Evolutionary conservation across 768 basidiomycete species (phyloP), one percentile per base, ranked within the genome.

Genomic region (Mycena capillaripes): DNA sequence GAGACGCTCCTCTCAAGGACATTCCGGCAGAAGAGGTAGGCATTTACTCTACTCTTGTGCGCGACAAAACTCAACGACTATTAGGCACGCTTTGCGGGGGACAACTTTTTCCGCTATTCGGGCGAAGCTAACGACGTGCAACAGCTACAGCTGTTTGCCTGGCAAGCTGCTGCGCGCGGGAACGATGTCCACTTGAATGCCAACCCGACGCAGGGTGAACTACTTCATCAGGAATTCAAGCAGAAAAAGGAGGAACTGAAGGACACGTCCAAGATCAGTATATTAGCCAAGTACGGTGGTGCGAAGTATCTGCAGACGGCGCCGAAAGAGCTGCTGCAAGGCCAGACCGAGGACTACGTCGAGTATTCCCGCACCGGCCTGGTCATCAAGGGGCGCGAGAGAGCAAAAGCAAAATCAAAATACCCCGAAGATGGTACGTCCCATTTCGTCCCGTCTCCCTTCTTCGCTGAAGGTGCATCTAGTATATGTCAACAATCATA

Each of bases 331-430:
- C 86, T 99, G 36, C 81, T 96, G n/a, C 92, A 93, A 73, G 98
- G 98, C 0, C 97, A 99, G 84, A 97, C 97, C 42, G 98, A 99
- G 81, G 90, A 97, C 73, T 99, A 99, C 73, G 95, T 98, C 53
- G 98, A 99, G 84, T 99, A 98, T 81, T 97, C 96, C 66, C 87
- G 96, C 72, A 89, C 95, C 27, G 98, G 98, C 23, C 91, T 94
- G 78, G 89, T 99, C 65, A 87, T 99, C 76, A 97, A 95, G 83
- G 98, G 98, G 34, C 90, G 91, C 72, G 98, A 99, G 84, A 88
- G 91, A 61, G 96, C 91, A 1, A 96, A 96, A 80, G 91, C 90
- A 48, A 88, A 88, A 78, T 97, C 96, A 34, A 99, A 98, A 82
- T 99, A 99, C 82, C 92, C 94, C 6, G 98, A 99, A 84, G 96